These are phyloP conservation scores for Penium margaritaceum DNA, from an alignment of 139 green algal genomes.

Conservation along the genomic window DNA sequence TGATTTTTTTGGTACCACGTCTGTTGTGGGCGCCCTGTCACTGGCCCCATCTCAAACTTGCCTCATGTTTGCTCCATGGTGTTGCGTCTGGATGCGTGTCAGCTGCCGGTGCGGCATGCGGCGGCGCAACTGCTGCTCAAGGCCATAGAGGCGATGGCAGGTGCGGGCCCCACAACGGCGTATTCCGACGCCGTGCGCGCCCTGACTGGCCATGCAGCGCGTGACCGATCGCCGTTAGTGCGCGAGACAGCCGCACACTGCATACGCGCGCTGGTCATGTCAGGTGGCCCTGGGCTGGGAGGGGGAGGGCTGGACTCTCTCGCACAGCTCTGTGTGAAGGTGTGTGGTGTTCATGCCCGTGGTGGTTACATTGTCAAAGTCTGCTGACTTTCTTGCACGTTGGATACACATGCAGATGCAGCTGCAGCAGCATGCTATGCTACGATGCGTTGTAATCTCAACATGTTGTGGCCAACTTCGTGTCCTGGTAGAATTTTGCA, in stretches of 20 bases:
- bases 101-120: constrained; percentile 31
- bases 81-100: neutral
- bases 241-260: constrained; percentile 16
- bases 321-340: constrained; percentile 37
- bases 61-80: no score
- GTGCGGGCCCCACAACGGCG: constrained; percentile 17
- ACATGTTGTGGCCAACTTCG: no score
- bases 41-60: no score
- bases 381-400: no score
- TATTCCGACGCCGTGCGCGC: constrained; percentile 26
- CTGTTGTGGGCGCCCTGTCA: no score
- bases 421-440: no score
- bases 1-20: no score
- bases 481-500: no score
- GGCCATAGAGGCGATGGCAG: constrained; percentile 28
- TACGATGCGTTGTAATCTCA: no score
- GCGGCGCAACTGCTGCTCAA: constrained; percentile 35
- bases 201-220: constrained; percentile 11
- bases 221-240: constrained; percentile 20
- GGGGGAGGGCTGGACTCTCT: constrained; percentile 22
- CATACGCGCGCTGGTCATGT: constrained; percentile 13
- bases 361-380: no score
- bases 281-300: constrained; percentile 16
- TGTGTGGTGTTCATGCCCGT: no score
- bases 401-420: no score